Base-by-base conservation (phyloP, 208 protist species). In the Leishmania guyanensis region DNA sequence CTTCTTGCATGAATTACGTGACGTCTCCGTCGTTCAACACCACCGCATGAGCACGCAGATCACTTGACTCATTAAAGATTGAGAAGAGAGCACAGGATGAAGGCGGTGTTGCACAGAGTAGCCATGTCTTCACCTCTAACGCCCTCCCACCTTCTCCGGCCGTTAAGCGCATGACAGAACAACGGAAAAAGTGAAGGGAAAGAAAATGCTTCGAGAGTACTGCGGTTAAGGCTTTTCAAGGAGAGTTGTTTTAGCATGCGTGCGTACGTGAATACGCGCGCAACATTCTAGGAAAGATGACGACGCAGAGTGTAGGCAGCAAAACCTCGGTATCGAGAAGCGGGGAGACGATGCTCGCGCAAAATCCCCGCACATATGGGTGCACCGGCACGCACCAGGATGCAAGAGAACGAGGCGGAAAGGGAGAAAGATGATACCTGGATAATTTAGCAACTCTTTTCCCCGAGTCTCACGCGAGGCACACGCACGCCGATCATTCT, bases 121-220 rank as follows among this genome's bases (percentile, higher is more conserved):
- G 46, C 69, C 22, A 29, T 16, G 46, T 22, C 48, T 36, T 16
- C 46, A 51, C 22, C 69, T 29, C 22, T 16, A n/a, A 16, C 20
- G 5, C 4, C 20, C 69, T 20, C 46, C 69, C 20, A n/a, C 69
- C 9, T 29, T 53, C 39, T 12, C 26, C 46, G n/a, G 46, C 22
- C 69, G 22, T 6, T 29, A 51, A 5, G 3, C 60, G 48, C 72
- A 50, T 66, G 48, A 39, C 56, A 78, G 46, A 64, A 36, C 48
- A 78, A 26, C 29, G 65, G 29, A 75, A 20, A 60, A 62, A 78
- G n/a, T 6, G 29, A 75, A 53, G 73, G 56, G 14, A 77, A 65
- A 58, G 29, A 50, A 80, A 65, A 46, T 36, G 69, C 43, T 26
- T 73, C 39, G 12, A 54, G 43, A 33, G 69, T 33, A 73, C 69